A percentile compares a stretch with the other conserved stretches of the same genome.
These are phyloP conservation scores for Claviceps pazoutovae DNA, from an alignment of 2,329 filamentous ascomycete genomes.

Conservation along the genomic window DNA sequence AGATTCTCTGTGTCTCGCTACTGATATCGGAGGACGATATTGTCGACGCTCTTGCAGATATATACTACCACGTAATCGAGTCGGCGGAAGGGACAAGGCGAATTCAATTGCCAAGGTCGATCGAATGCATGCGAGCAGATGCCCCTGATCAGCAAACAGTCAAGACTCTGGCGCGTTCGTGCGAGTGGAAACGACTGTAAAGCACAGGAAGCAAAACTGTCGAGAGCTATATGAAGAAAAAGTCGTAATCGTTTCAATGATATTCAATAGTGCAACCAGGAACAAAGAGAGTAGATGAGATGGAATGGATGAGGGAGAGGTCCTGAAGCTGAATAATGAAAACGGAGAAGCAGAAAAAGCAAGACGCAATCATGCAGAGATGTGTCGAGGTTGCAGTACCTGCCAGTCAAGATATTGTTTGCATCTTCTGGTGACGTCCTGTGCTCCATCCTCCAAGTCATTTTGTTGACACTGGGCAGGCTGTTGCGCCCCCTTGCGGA, in stretches of 20 bases:
- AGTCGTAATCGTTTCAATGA: slow-evolving; percentile 3
- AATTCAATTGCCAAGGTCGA: not conserved
- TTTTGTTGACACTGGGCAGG: slow-evolving; percentile 7
- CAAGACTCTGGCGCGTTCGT: not conserved
- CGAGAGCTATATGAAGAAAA: slow-evolving; percentile 5
- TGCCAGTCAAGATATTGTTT: not conserved
- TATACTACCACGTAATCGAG: not conserved
- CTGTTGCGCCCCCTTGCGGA: not conserved
- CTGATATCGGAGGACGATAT: not conserved
- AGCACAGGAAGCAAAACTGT: not conserved
- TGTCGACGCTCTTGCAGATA: not conserved
- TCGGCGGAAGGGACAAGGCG: not conserved
- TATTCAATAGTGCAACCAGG: slow-evolving; percentile 5
- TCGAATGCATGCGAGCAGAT: not conserved
- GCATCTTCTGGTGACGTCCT: slow-evolving; percentile 3
- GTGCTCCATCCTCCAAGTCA: not conserved
- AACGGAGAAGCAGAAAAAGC: not conserved
- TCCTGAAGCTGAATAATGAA: not conserved
- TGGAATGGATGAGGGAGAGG: not conserved
- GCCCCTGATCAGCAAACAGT: not conserved
- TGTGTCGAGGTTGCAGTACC: not conserved
- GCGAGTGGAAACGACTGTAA: not conserved
- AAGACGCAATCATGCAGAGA: not conserved
- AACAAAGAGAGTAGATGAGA: not conserved
- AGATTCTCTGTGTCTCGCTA: not conserved